These are phyloP conservation scores for Glycine tomentella DNA, from an alignment of 306 rosid species.

Conservation along the genomic window DNA sequence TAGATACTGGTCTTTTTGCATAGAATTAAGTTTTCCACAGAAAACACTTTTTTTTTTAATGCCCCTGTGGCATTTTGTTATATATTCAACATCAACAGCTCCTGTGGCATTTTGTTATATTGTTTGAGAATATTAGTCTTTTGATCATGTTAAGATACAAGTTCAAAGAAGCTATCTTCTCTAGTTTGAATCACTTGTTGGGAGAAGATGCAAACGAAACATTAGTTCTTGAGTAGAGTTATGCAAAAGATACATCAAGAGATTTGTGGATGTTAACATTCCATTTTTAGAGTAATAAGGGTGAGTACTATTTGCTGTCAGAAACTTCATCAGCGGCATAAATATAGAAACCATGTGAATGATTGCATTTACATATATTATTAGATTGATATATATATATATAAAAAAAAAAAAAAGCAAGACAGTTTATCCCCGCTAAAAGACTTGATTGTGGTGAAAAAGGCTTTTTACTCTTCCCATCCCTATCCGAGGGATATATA, in stretches of 20 bases:
- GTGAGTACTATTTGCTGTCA: background rate
- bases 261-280: background rate
- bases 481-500: too few species aligned
- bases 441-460: too few species aligned
- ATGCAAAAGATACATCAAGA: background rate
- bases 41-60: background rate
- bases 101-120: background rate
- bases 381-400: too few species aligned
- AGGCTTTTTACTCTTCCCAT: too few species aligned
- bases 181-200: conserved; percentile 19
- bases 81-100: too few species aligned
- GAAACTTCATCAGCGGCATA: background rate
- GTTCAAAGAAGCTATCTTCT: conserved; percentile 8
- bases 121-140: conserved; percentile 15
- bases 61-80: background rate
- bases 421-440: background rate
- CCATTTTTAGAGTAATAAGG: background rate
- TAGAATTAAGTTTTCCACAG: background rate
- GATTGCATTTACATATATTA: conserved; percentile 1
- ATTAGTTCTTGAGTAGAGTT: conserved; percentile 15
- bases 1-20: background rate
- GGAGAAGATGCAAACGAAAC: background rate
- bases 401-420: background rate
- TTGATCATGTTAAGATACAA: background rate
- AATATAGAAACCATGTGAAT: background rate